Base-by-base conservation (phyloP, 371 early-diverging fungal species). In the Haplosporangium sp. region DNA sequence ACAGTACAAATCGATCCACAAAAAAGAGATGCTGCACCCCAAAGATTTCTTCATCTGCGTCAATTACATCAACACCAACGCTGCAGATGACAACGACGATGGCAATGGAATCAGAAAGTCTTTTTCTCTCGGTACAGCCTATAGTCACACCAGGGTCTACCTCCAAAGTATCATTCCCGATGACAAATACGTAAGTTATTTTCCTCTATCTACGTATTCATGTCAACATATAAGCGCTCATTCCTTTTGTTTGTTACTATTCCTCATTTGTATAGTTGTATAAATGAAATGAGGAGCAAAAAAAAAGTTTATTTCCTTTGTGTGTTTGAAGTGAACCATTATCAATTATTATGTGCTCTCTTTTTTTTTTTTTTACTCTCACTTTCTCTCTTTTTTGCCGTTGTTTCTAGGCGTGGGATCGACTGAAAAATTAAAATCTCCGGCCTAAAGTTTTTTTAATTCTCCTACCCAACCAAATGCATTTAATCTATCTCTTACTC, bases 141-240 rank as follows among this genome's bases (percentile, higher is more conserved):
- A 61, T 83, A 72, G n/a, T 84, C 78, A 42, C 79, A 44, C 57
- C 56, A 55, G 45, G 20, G 58, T 34, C 56, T 20, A 39, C 42
- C 4, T 40, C 57, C 27, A 13, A 8, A 27, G 35, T 34, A 17
- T 57, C 50, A 50, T n/a, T n/a, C 6, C n/a, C 50, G 15, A n/a
- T n/a, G 50, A 4, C 4, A 47, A 50, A 45, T 63, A 50, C 35
- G 59, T 59, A 59, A 59, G 59, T 59, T 39, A n/a, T 59, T 59
- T 35, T 59, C n/a, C 39, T 11, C 39, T 38, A n/a, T 39, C 35
- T 8, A 59, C 59, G n/a, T 59, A n/a, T 39, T 9, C n/a, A 13
- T 59, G 59, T 39, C 50, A 50, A 50, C 50, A 50, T 50, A 50
- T n/a, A n/a, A 50, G 50, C 19, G 50, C 50, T 50, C 50, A 50